Base-by-base conservation (phyloP, 2,329 filamentous ascomycete species). In the Sporothrix pallida region DNA sequence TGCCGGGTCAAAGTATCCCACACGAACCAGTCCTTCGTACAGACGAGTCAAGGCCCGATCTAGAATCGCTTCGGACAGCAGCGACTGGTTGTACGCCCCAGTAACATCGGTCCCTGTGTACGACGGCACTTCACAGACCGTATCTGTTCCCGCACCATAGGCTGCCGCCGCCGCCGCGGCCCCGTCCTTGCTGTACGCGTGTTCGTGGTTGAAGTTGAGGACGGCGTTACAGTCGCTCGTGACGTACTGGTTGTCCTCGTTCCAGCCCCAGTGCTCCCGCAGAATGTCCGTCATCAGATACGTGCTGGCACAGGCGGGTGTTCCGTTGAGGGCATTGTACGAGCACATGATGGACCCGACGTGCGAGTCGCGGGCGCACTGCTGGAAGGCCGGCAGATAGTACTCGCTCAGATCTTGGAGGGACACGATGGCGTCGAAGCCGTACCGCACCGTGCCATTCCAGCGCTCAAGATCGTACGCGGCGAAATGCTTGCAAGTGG, bases 351-450 rank as follows among this genome's bases (percentile, higher is more conserved):
- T 83, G 48, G 89, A 90, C 17, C 84, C 83, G 3, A 87, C 87
- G 63, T 86, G 84, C 3, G 86, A 85, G 77, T 90, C 87, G 12
- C 87, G 83, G 62, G 86, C 88, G 79, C 90, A 92, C 79, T 85
- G 85, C 77, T 90, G 83, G 81, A 93, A 93, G 0, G 89, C 86
- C 0, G 88, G 89, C 56, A 91, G 84, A 78, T 91, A 92, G 80
- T 92, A 93, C 77, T 92, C 90, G 0, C 87, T 84, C 4, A 93
- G 81, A 74, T 93, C 91, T 76, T 92, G 90, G 68, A 84, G 81
- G 10, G 77, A 76, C 2, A 80, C 76, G 1, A 84, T 48, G 15
- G 79, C 83, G 75, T 93, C 89, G 77, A 92, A 90, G 71, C 83
- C 81, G 31, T 84, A 77, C 1, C 79, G 76, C n/a, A 67, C 68